These are phyloP conservation scores for Thraustotheca clavata DNA, from an alignment of 352 stramenopile genomes.

Conservation along the genomic window DNA sequence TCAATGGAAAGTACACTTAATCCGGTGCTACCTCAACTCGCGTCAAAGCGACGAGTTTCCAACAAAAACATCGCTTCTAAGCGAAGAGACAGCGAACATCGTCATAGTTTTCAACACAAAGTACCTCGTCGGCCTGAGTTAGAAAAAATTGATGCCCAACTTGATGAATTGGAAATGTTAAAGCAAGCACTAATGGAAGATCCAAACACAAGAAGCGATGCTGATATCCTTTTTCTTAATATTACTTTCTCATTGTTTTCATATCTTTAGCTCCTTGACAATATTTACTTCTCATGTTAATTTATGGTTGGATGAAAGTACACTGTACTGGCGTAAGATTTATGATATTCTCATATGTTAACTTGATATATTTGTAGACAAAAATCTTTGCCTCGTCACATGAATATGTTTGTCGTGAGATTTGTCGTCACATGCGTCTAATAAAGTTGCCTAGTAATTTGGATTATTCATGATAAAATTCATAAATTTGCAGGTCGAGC, in stretches of 20 bases:
- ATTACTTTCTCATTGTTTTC: neutral
- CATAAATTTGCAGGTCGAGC: constrained; percentile 5
- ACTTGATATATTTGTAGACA: constrained; percentile 28
- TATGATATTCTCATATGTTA: neutral
- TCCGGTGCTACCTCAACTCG: neutral
- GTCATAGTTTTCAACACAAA: too few relatives aligned
- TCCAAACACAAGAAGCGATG: constrained; percentile 42
- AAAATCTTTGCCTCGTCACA: constrained; percentile 68
- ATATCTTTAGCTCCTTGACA: neutral
- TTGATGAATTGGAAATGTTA: constrained; percentile 29
- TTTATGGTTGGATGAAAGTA: constrained; percentile 73
- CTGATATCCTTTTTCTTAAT: constrained; percentile 28
- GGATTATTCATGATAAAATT: neutral
- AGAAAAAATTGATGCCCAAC: neutral
- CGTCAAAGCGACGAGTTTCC: neutral
- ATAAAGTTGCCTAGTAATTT: constrained; percentile 33
- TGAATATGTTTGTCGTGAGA: constrained; percentile 70
- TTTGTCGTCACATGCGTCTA: constrained; percentile 66
- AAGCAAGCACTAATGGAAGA: constrained; percentile 49
- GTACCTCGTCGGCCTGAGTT: neutral
- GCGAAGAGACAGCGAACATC: neutral
- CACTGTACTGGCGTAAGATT: constrained; percentile 56
- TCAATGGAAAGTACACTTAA: neutral
- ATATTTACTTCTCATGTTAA: constrained; percentile 31
- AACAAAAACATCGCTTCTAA: neutral